These are phyloP conservation scores for Gonium pectorale DNA, from an alignment of 139 green algal species.

Conservation along the genomic window DNA sequence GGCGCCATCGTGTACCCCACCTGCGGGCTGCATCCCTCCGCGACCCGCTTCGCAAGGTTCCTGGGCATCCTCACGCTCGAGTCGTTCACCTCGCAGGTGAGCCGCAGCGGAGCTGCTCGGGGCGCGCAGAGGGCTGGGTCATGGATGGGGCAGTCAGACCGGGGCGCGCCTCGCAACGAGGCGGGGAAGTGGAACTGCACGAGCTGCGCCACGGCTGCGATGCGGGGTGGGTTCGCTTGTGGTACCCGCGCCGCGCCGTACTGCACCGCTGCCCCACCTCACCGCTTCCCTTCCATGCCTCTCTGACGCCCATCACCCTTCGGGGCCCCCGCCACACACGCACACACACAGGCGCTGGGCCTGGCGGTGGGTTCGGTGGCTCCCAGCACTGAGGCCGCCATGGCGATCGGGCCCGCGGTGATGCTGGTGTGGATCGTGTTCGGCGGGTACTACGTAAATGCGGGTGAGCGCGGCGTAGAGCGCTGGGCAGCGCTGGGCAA, in stretches of 20 bases:
- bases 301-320: too few relatives aligned
- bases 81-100: constrained; percentile 69
- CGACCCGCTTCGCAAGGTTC: constrained; percentile 79
- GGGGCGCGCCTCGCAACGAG: too few relatives aligned
- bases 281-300: background rate
- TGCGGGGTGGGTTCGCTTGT: too few relatives aligned
- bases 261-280: too few relatives aligned
- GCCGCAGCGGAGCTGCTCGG: too few relatives aligned
- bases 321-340: too few relatives aligned
- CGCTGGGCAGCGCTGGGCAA: too few relatives aligned
- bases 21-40: constrained; percentile 78
- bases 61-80: constrained; percentile 87
- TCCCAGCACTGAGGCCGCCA: constrained; percentile 84
- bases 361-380: constrained; percentile 86
- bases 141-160: too few relatives aligned
- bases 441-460: constrained; percentile 92
- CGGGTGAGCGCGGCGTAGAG: constrained; percentile 38
- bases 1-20: constrained; percentile 85
- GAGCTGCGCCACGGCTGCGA: too few relatives aligned
- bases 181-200: too few relatives aligned
- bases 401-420: constrained; percentile 92
- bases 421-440: constrained; percentile 97
- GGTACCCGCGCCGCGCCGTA: too few relatives aligned
- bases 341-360: constrained; percentile 79
- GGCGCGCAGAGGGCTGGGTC: too few relatives aligned